Conservation (phyloP, 2,329 filamentous ascomycete genomes). For the Cercospora citrullina region DNA sequence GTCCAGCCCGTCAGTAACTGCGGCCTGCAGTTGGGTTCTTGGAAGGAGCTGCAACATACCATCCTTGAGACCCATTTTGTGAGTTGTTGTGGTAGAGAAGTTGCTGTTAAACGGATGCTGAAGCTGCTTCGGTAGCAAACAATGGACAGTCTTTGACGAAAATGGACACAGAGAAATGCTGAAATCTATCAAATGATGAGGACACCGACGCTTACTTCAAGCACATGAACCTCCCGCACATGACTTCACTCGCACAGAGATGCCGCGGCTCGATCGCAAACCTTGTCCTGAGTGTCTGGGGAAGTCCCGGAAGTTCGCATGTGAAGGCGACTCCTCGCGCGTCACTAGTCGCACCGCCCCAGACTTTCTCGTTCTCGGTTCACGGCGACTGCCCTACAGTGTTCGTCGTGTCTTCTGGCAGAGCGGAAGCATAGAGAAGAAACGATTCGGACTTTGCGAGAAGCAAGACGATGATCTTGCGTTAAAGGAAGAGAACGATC, state of each 20-base stretch:
- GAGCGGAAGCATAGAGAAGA: background rate
- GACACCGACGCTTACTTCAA: slow-evolving; percentile 12
- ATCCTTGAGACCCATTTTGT: slow-evolving; percentile 69
- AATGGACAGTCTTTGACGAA: background rate
- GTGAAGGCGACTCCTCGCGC: slow-evolving; percentile 6
- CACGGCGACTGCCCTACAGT: background rate
- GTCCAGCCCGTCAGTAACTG: background rate
- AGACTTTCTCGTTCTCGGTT: slow-evolving; percentile 7
- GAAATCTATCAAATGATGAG: background rate
- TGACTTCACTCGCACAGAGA: slow-evolving; percentile 12
- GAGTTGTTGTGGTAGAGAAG: background rate
- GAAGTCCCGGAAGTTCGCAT: slow-evolving; percentile 11
- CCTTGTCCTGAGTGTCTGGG: slow-evolving; percentile 4
- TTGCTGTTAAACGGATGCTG: background rate
- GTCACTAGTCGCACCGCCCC: background rate
- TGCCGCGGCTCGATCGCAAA: slow-evolving; percentile 14
- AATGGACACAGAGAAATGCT: background rate
- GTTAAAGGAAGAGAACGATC: background rate
- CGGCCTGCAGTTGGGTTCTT: background rate
- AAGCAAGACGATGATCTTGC: background rate
- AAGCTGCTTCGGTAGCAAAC: background rate
- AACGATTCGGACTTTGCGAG: background rate
- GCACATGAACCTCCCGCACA: slow-evolving; percentile 7
- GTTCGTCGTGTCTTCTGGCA: background rate
- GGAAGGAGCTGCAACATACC: slow-evolving; percentile 46